phyloP scores from a whole-genome alignment of 352 stramenopile species.

The Blastocystis sp. region DNA sequence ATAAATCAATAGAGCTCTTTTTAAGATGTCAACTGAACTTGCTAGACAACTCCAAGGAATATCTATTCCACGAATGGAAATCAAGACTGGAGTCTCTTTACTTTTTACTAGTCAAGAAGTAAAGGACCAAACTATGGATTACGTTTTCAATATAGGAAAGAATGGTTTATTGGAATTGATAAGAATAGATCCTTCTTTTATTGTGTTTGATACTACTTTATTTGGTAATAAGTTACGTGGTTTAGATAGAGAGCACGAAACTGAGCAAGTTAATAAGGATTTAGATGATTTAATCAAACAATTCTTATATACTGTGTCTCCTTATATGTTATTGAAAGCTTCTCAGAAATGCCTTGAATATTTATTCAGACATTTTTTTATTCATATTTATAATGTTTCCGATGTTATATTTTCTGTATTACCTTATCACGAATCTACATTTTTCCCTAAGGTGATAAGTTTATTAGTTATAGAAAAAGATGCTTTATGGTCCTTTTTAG shows the following conservation, averaged over 20 bases:
- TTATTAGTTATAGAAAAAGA: constrained; percentile 9
- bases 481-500: constrained; percentile 17
- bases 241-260: not conserved
- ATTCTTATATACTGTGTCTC: constrained; percentile 27
- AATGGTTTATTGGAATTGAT: constrained; percentile 36
- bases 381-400: constrained; percentile 31
- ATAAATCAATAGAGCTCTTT: no score
- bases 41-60: no score
- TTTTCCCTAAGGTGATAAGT: constrained; percentile 13
- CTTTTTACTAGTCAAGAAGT: no score
- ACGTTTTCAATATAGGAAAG: constrained; percentile 25
- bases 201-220: constrained; percentile 17
- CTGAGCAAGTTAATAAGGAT: constrained; percentile 7
- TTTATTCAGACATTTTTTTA: constrained; percentile 27
- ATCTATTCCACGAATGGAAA: no score
- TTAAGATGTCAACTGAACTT: no score
- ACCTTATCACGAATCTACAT: constrained; percentile 21
- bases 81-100: no score
- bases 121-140: no score
- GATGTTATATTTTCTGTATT: constrained; percentile 33
- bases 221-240: constrained; percentile 27
- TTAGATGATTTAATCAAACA: constrained; percentile 14
- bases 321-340: constrained; percentile 30
- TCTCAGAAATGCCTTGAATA: constrained; percentile 33
- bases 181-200: constrained; percentile 13